phyloP scores from a whole-genome alignment of 2,329 filamentous ascomycete genomes.

The Pezicula rhizophila region DNA sequence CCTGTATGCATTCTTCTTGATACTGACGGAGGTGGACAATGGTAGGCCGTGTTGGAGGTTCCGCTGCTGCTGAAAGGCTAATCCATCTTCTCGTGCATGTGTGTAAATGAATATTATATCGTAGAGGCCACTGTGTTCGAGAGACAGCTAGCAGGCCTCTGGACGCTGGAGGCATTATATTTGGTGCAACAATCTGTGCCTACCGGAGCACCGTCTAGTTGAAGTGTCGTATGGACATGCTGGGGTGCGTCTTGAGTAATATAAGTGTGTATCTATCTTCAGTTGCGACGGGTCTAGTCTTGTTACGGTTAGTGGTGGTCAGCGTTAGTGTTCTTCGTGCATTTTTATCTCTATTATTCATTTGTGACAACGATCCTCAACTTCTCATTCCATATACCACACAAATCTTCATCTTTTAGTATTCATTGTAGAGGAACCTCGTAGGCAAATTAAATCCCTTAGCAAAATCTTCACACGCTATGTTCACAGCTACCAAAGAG shows the following conservation, averaged over 20 bases:
- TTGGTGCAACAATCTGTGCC: neutral
- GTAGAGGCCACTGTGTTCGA: constrained; percentile 10
- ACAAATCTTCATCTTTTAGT: too few species aligned
- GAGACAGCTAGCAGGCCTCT: constrained; percentile 18
- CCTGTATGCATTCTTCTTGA: constrained; percentile 85
- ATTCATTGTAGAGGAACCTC: too few species aligned
- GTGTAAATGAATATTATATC: neutral
- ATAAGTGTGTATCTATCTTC: too few species aligned
- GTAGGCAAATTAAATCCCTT: too few species aligned
- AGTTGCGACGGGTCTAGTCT: too few species aligned
- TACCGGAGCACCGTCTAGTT: neutral
- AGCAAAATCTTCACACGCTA: neutral
- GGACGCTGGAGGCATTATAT: constrained; percentile 24
- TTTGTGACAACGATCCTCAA: neutral
- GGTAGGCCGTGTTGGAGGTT: constrained; percentile 4
- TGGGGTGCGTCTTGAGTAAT: neutral
- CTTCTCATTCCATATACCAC: neutral
- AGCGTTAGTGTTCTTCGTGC: neutral
- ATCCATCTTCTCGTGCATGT: neutral
- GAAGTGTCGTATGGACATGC: neutral
- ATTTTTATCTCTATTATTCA: neutral
- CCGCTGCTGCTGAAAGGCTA: neutral
- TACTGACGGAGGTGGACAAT: constrained; percentile 67
- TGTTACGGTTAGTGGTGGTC: too few species aligned
- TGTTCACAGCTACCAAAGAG: neutral